Conservation (phyloP, 352 stramenopile species). For the Phytophthora hybrid region DNA sequence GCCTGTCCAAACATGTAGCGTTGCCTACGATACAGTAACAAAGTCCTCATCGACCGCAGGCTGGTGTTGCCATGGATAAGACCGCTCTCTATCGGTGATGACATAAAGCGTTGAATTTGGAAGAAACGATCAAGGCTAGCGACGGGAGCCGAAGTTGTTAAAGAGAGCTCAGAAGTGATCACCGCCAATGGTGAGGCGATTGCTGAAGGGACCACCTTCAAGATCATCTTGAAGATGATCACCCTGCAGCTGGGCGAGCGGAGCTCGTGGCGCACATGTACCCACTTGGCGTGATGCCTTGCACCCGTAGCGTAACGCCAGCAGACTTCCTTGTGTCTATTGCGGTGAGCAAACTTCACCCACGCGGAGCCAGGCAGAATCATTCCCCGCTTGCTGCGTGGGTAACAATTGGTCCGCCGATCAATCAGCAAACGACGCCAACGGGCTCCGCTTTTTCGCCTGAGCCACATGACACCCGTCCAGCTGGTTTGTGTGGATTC, state of each 20-base stretch:
- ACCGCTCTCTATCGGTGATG: no score
- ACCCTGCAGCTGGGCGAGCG: slow-evolving; percentile 27
- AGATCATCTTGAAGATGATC: no score
- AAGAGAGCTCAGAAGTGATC: background rate
- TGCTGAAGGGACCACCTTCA: slow-evolving; percentile 14
- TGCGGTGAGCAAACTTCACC: slow-evolving; percentile 7
- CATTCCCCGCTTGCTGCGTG: slow-evolving; percentile 14
- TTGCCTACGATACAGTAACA: no score
- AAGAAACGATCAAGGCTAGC: no score
- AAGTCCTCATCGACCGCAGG: background rate
- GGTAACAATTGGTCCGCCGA: slow-evolving; percentile 6
- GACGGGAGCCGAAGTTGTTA: background rate
- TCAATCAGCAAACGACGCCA: slow-evolving; percentile 14
- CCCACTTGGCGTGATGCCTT: background rate
- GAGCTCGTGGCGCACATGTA: slow-evolving; percentile 3
- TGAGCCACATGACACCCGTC: slow-evolving; percentile 21
- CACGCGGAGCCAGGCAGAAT: slow-evolving; percentile 19
- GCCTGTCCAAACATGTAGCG: background rate
- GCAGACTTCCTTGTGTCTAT: slow-evolving; percentile 12
- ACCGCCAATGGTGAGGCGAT: background rate
- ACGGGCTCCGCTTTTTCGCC: slow-evolving; percentile 25
- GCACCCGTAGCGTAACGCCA: slow-evolving; percentile 20
- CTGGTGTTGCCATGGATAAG: no score
- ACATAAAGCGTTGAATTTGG: no score
- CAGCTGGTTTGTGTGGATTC: slow-evolving; percentile 18